Base-by-base conservation (phyloP, 1,139 yeast genomes). In the Debaryomyces subglobosus region DNA sequence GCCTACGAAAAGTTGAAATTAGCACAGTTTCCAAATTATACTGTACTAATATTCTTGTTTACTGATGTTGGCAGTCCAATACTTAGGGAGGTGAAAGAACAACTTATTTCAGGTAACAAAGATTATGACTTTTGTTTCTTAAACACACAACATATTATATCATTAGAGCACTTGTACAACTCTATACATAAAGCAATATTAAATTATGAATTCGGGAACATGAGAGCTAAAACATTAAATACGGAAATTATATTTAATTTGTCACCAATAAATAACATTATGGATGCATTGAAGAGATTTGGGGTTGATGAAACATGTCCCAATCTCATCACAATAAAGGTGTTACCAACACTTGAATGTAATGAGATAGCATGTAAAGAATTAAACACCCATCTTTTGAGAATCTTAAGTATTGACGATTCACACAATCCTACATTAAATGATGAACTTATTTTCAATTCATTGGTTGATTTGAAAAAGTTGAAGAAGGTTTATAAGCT, bases 221-320 rank as follows among this genome's bases (percentile, higher is more conserved):
- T 68, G 70, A 67, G 64, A 51, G 76, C 81, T 33, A 72, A 71
- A 42, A 68, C 77, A 1, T 59, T 76, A 47, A 68, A 74, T 52
- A 69, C 80, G 0, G 80, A 76, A 53, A 70, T 75, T 33, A 67
- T 76, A 21, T 67, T 69, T 53, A 72, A 67, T 51, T 63, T 76
- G 49, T 71, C 77, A 3, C 79, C 80, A 2, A 64, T 71, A 13
- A 76, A 74, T 60, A 75, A 73, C 50, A 72, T 76, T 41, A 64
- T 67, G 63, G 79, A 76, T 49, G 78, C 80, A 1, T 62, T 76
- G 51, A 69, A 64, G 47, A 55, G 71, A 48, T 76, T 76, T 57
- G 80, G 80, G 0, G 66, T 76, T 15, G 75, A 70, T 55, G 63
- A 63, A 13, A 53, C 57, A 15, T 60, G 69, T 39, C 52, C 57